These are phyloP conservation scores for Lentinula edodes DNA, from an alignment of 768 basidiomycete species.

Conservation along the genomic window DNA sequence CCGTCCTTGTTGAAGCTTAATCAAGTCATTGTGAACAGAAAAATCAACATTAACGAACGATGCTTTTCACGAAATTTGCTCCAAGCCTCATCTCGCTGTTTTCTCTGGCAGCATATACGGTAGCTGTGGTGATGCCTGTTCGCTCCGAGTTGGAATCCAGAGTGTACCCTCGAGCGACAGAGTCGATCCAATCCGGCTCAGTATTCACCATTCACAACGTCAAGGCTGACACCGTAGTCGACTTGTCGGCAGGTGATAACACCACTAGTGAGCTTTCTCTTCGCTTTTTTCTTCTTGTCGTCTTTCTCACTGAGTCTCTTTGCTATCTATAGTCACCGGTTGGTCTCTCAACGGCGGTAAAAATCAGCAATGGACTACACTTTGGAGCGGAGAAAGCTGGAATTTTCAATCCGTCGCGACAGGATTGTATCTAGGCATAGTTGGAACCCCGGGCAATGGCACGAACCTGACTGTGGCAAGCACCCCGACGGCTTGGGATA, in stretches of 20 bases:
- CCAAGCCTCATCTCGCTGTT: background rate
- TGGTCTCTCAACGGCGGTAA: conserved; percentile 33
- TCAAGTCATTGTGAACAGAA: background rate
- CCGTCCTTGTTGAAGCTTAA: background rate
- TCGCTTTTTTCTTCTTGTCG: background rate
- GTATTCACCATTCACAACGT: conserved; percentile 45
- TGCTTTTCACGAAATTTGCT: background rate
- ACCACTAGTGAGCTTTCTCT: conserved; percentile 29
- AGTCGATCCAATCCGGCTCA: conserved; percentile 28
- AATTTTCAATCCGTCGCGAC: conserved; percentile 36
- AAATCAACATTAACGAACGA: background rate
- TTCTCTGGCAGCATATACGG: background rate
- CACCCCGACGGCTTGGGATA: conserved; percentile 40
- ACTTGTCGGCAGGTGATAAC: conserved; percentile 51
- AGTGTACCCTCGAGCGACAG: conserved; percentile 2
- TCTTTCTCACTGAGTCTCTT: background rate
- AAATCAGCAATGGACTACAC: conserved; percentile 55
- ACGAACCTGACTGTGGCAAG: conserved; percentile 30
- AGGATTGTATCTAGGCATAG: conserved; percentile 35
- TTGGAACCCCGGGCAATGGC: conserved; percentile 35
- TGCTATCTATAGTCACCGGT: conserved; percentile 40
- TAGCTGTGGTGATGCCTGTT: background rate
- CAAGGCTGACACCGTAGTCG: conserved; percentile 45
- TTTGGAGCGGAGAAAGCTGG: conserved; percentile 32
- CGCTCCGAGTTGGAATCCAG: background rate